Base-by-base conservation (phyloP, 2,329 filamentous ascomycete genomes). In the Colletotrichum sp. region DNA sequence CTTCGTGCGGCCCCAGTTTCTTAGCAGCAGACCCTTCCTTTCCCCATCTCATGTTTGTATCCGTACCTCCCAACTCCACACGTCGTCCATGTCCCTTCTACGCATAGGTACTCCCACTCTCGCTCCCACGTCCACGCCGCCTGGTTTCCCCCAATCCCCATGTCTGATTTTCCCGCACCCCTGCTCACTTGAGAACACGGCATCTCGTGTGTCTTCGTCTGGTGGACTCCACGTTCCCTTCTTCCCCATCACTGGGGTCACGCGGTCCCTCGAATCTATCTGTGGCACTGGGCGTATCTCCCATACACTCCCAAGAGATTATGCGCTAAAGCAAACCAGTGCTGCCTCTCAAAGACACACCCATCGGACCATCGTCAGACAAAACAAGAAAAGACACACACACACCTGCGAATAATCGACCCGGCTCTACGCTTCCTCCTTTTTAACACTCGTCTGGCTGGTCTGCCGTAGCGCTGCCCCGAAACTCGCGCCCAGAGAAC, bases 211-310 rank as follows among this genome's bases (percentile, higher is more conserved):
- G 59, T 63, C 70, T 68, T 28, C 62, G n/a, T 64, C 34, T 64
- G 62, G n/a, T 64, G n/a, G 62, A 36, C 62, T 64, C 62, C 62
- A 64, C 21, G 62, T 64, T 21, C 62, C 62, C 21, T 64, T 64
- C 62, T 44, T 39, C n/a, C 34, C 62, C 62, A 64, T 77, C 62
- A 60, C 49, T 69, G 28, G 57, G 74, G 74, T 76, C 74, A 76
- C 74, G 74, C 74, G 74, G 74, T 74, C 74, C 49, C 70, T 69
- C 28, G 59, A 74, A 76, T 76, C 74, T 76, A 76, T 76, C 74
- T 76, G 70, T 74, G 65, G 74, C 74, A 76, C 49, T 68, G 64
- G 73, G 57, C 70, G 26, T 65, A 64, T 76, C 73, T 73, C 64
- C 60, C 73, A 64, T 64, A 68, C 63, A 21, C 63, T 26, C 49